Conservation (phyloP, 1,139 yeast species). For the Magnusiomyces sp. region DNA sequence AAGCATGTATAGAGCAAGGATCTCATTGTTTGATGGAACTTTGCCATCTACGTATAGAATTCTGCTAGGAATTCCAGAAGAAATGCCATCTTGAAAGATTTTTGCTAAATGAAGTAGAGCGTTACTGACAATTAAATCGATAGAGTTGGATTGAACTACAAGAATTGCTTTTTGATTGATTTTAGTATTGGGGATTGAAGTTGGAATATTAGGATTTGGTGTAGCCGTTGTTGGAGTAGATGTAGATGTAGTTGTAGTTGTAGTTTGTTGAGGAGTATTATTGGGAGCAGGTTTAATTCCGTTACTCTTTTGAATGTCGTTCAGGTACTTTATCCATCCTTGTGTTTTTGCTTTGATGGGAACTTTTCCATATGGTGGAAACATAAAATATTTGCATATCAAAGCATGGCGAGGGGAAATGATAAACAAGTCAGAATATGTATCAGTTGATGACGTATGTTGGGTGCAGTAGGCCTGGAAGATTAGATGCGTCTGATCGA, state of each 20-base stretch:
- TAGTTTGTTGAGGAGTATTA: not conserved
- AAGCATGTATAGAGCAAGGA: constrained; percentile 27
- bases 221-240: not conserved
- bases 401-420: constrained; percentile 7
- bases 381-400: constrained; percentile 6
- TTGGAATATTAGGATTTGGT: not conserved
- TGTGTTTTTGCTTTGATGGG: constrained; percentile 8
- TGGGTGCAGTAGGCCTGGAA: not conserved
- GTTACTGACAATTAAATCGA: constrained; percentile 22
- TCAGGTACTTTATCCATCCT: constrained; percentile 11
- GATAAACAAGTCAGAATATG: constrained; percentile 5
- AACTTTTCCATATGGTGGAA: constrained; percentile 10
- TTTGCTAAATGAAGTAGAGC: constrained; percentile 30
- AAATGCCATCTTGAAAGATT: constrained; percentile 31
- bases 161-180: not conserved
- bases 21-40: constrained; percentile 26
- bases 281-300: not conserved
- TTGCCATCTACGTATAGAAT: constrained; percentile 25
- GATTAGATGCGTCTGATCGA: constrained; percentile 1
- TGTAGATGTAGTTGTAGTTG: not conserved
- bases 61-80: constrained; percentile 24
- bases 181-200: not conserved
- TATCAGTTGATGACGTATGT: too few relatives aligned
- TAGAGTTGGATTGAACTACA: not conserved
- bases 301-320: not conserved